Evolutionary conservation across 2,329 filamentous ascomycete genomes (phyloP).

Genomic region (Microdochium paspali): DNA sequence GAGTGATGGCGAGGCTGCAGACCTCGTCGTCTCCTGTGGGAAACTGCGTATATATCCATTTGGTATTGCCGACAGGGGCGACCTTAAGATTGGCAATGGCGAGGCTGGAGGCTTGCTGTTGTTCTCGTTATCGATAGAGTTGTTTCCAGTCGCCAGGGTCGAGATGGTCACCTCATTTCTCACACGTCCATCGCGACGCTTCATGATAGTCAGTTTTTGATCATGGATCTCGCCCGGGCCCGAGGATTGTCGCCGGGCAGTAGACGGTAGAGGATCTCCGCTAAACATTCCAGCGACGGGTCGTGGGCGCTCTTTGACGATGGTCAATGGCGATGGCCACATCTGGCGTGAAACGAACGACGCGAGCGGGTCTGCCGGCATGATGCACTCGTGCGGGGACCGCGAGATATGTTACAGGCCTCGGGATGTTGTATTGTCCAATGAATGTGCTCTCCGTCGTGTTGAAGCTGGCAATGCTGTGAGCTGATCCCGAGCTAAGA

Average conservation of each 20-base stretch:
- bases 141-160: neutral
- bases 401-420: constrained; percentile 3
- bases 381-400: constrained; percentile 2
- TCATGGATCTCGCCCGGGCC: neutral
- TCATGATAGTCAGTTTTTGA: neutral
- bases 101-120: too few relatives aligned
- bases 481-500: neutral
- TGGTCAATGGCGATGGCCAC: neutral
- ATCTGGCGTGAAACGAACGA: neutral
- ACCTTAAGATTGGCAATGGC: too few relatives aligned
- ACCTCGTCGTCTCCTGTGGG: neutral
- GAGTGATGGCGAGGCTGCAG: neutral
- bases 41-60: neutral
- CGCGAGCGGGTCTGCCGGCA: neutral
- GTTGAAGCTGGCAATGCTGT: constrained; percentile 10
- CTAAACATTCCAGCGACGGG: neutral
- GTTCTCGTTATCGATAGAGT: too few relatives aligned
- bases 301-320: neutral
- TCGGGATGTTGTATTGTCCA: constrained; percentile 8
- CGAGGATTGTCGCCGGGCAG: neutral
- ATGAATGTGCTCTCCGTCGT: constrained; percentile 16
- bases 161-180: neutral
- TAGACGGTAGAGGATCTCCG: too few relatives aligned
- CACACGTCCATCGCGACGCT: neutral
- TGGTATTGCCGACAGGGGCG: neutral